Evolutionary conservation across 2,329 filamentous ascomycete genomes (phyloP).

Genomic region (Curvularia verruculosa): DNA sequence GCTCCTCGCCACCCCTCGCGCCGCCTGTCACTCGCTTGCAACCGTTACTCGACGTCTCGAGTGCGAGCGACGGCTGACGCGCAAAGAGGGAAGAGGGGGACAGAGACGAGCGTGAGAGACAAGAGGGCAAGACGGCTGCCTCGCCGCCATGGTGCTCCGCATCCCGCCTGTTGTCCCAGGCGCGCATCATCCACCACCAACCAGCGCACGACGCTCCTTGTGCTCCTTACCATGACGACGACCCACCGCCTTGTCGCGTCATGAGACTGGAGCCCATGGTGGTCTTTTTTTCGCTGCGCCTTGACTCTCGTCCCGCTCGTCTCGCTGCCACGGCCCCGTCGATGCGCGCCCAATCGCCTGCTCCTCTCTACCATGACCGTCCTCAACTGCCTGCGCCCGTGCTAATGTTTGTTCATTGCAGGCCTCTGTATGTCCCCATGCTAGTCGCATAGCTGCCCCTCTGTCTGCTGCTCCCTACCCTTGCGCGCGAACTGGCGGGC

Average conservation of each 20-base stretch:
- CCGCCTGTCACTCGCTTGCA: conserved; percentile 21
- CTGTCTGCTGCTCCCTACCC: conserved; percentile 21
- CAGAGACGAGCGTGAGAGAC: too few relatives aligned
- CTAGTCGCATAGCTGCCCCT: conserved; percentile 37
- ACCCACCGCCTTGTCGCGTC: conserved; percentile 27
- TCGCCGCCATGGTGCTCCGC: conserved; percentile 28
- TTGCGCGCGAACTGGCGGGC: conserved; percentile 35
- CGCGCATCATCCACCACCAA: conserved; percentile 37
- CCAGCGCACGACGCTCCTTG: conserved; percentile 42
- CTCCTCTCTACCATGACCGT: conserved; percentile 33
- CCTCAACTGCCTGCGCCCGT: conserved; percentile 36
- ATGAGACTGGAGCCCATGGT: conserved; percentile 23
- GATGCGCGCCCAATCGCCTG: conserved; percentile 36
- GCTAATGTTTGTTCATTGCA: conserved; percentile 47
- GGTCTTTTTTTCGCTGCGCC: conserved; percentile 40
- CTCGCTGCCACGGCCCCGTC: conserved; percentile 41
- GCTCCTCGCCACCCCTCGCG: neutral
- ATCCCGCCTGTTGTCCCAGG: conserved; percentile 25
- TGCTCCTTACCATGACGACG: conserved; percentile 30
- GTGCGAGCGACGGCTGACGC: too few relatives aligned
- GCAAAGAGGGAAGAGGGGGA: neutral
- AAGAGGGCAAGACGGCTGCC: conserved; percentile 2
- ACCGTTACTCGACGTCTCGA: conserved; percentile 3
- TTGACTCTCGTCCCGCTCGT: conserved; percentile 49
- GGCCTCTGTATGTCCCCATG: conserved; percentile 33